phyloP scores from a whole-genome alignment of 202 grass and related monocot species.

The Carex arenaria region DNA sequence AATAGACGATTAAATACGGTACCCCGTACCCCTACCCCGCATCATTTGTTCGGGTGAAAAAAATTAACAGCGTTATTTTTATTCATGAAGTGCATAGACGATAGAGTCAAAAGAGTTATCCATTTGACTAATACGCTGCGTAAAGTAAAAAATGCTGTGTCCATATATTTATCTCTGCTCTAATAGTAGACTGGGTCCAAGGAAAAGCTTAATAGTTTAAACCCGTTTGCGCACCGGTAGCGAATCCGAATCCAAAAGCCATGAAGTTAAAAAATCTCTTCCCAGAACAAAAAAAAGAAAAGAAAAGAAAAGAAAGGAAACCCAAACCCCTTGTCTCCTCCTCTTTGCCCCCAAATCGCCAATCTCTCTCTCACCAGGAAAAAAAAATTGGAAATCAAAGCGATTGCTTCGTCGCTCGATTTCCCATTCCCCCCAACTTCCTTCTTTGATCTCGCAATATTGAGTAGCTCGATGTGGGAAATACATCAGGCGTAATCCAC shows the following conservation, averaged over 20 bases:
- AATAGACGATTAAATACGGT: not conserved
- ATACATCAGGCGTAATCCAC: not conserved
- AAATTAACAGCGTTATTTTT: no score
- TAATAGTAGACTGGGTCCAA: not conserved
- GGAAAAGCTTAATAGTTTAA: not conserved
- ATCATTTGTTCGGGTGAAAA: no score
- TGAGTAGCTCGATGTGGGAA: not conserved
- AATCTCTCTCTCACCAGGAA: not conserved
- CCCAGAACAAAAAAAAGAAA: not conserved
- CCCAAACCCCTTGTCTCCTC: slow-evolving; percentile 9
- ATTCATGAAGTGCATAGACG: no score
- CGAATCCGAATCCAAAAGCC: not conserved
- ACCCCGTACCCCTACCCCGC: not conserved
- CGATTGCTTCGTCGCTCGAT: not conserved
- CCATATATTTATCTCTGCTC: not conserved
- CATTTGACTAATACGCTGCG: no score
- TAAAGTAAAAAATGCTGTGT: no score
- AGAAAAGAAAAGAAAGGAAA: slow-evolving; percentile 2
- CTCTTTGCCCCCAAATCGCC: slow-evolving; percentile 13
- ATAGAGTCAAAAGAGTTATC: no score
- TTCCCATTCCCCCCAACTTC: not conserved
- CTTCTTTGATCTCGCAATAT: slow-evolving; percentile 1
- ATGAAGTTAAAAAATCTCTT: slow-evolving; percentile 8
- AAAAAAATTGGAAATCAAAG: not conserved
- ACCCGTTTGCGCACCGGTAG: not conserved